Conservation (phyloP, 352 stramenopile genomes). For the Phytophthora cactorum region DNA sequence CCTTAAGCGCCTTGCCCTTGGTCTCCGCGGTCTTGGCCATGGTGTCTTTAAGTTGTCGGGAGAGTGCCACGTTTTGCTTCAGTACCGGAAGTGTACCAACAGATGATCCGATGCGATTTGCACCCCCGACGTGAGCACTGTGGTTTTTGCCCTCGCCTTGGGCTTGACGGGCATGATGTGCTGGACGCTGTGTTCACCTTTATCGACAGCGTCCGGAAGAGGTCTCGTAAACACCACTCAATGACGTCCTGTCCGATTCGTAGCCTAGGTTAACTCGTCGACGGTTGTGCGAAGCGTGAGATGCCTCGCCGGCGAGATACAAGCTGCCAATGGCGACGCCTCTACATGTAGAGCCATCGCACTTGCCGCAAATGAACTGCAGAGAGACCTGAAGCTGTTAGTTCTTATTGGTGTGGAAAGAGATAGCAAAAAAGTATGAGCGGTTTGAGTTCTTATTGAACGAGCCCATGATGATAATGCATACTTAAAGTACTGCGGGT, state of each 20-base stretch:
- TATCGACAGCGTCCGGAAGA: not conserved
- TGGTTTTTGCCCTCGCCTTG: not conserved
- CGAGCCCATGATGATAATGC: not conserved
- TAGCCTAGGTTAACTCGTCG: not conserved
- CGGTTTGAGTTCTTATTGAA: constrained; percentile 1
- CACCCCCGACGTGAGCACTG: constrained; percentile 5
- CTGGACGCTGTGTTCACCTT: constrained; percentile 7
- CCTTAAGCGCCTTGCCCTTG: constrained; percentile 37
- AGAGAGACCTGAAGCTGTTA: not conserved
- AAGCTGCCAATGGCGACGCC: constrained; percentile 9
- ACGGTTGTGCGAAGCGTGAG: too few species aligned
- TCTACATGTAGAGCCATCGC: not conserved
- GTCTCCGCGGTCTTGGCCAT: constrained; percentile 22
- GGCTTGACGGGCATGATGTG: not conserved
- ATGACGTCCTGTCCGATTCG: too few species aligned
- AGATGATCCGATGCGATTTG: constrained; percentile 25
- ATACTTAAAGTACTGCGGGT: not conserved
- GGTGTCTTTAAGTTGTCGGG: constrained; percentile 7
- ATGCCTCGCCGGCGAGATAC: not conserved
- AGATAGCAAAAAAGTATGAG: constrained; percentile 2
- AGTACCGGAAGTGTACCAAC: constrained; percentile 4
- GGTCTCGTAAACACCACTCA: not conserved
- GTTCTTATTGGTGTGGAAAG: constrained; percentile 4
- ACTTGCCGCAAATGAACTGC: not conserved
- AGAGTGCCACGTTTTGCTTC: constrained; percentile 20